These are phyloP conservation scores for Rhododendron vialii DNA, from an alignment of 148 eudicot genomes.

Conservation along the genomic window DNA sequence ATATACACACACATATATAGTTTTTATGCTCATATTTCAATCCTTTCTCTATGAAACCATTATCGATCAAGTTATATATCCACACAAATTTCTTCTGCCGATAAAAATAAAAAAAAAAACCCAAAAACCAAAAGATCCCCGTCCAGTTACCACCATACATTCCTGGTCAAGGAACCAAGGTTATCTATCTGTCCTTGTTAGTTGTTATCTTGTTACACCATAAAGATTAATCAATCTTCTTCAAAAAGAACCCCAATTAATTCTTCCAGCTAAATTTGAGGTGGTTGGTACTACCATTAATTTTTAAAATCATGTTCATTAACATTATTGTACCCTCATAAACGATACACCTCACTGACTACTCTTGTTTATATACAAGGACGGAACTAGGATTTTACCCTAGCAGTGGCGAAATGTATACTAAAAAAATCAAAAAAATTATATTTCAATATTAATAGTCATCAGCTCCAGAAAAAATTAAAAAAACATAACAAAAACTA, in stretches of 20 bases:
- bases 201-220: neutral
- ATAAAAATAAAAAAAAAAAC: neutral
- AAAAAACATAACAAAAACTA: too few relatives aligned
- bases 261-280: neutral
- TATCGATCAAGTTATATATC: neutral
- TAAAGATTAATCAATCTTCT: neutral
- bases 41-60: neutral
- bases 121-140: neutral
- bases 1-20: too few relatives aligned
- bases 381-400: too few relatives aligned
- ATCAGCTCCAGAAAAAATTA: too few relatives aligned
- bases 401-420: too few relatives aligned
- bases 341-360: neutral
- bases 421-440: too few relatives aligned
- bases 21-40: neutral
- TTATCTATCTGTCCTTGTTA: neutral
- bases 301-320: neutral
- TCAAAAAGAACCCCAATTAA: neutral
- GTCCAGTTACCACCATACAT: neutral
- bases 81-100: neutral
- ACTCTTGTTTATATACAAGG: too few relatives aligned
- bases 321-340: neutral
- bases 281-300: neutral
- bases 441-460: too few relatives aligned
- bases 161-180: neutral